Conservation (phyloP, 1,284 basidiomycete species). For the Ustilago loliicola region DNA sequence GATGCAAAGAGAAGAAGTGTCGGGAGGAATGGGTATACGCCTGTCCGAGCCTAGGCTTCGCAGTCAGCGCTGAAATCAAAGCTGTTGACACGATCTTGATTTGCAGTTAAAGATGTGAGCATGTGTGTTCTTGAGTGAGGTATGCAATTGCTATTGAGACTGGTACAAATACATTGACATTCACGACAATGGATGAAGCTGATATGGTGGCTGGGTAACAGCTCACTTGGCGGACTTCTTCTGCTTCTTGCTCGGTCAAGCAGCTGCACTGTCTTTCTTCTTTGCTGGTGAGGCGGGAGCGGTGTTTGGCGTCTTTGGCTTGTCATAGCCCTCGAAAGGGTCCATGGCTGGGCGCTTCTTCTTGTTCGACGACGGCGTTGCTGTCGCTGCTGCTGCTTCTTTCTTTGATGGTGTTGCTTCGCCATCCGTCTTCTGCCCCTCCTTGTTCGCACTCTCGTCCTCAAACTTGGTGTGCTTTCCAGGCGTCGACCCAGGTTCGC, state of each 20-base stretch:
- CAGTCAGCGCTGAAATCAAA: conserved; percentile 2
- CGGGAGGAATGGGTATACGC: conserved; percentile 35
- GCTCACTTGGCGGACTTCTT: conserved; percentile 32
- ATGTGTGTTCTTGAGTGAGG: background rate
- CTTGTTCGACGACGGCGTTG: conserved; percentile 19
- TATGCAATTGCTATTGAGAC: conserved; percentile 20
- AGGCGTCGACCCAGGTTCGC: conserved; percentile 10
- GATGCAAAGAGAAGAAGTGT: conserved; percentile 25
- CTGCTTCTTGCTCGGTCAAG: conserved; percentile 33
- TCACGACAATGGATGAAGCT: background rate
- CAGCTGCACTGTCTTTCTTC: conserved; percentile 16
- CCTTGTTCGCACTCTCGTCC: conserved; percentile 24
- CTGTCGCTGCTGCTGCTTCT: background rate
- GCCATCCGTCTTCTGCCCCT: conserved; percentile 6
- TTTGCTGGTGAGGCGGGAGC: conserved; percentile 14
- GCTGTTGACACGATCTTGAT: background rate
- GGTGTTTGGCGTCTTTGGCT: conserved; percentile 38
- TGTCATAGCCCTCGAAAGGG: conserved; percentile 54
- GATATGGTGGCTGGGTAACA: background rate
- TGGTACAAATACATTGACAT: conserved; percentile 35
- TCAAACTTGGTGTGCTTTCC: conserved; percentile 52
- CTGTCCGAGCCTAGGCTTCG: conserved; percentile 13
- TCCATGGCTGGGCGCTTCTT: conserved; percentile 51
- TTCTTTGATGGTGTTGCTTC: conserved; percentile 12
- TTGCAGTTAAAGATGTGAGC: background rate